Conservation (phyloP, 805 yeast genomes). For the Zygosaccharomyces rouxii region DNA sequence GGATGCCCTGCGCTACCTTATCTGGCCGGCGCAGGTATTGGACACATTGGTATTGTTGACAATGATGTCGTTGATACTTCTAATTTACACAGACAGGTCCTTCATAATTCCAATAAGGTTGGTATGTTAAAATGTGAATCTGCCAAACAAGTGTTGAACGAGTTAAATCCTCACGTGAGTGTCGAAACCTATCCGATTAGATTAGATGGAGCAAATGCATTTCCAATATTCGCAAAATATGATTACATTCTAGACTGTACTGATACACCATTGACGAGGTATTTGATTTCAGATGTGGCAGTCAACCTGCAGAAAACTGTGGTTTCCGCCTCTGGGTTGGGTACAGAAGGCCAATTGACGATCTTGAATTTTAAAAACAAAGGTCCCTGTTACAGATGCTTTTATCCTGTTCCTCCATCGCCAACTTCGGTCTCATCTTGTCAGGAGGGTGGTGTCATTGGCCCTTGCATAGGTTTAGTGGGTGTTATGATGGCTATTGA, state of each 20-base stretch:
- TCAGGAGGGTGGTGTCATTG: conserved; percentile 89
- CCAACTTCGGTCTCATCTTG: conserved; percentile 80
- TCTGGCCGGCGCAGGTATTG: conserved; percentile 84
- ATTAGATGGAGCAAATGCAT: conserved; percentile 53
- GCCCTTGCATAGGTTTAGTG: conserved; percentile 91
- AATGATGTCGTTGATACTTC: conserved; percentile 79
- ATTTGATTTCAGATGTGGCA: conserved; percentile 79
- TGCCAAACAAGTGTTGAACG: conserved; percentile 52
- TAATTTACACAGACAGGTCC: conserved; percentile 83
- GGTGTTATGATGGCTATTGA: conserved; percentile 90
- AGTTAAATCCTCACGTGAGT: conserved; percentile 64
- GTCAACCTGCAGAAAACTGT: conserved; percentile 65
- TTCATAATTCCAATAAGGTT: conserved; percentile 63
- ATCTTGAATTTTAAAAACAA: conserved; percentile 57
- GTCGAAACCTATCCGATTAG: conserved; percentile 50
- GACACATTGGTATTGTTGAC: conserved; percentile 80
- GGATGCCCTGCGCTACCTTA: conserved; percentile 90
- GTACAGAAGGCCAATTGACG: conserved; percentile 85
- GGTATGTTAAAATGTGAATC: conserved; percentile 75
- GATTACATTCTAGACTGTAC: conserved; percentile 90
- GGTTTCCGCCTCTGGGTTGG: conserved; percentile 88
- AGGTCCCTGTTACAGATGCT: conserved; percentile 95
- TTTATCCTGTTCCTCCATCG: conserved; percentile 87
- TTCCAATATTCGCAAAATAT: conserved; percentile 55
- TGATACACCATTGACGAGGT: conserved; percentile 84